phyloP scores from a whole-genome alignment of 306 rosid genomes.

The Luffa aegyptiaca region DNA sequence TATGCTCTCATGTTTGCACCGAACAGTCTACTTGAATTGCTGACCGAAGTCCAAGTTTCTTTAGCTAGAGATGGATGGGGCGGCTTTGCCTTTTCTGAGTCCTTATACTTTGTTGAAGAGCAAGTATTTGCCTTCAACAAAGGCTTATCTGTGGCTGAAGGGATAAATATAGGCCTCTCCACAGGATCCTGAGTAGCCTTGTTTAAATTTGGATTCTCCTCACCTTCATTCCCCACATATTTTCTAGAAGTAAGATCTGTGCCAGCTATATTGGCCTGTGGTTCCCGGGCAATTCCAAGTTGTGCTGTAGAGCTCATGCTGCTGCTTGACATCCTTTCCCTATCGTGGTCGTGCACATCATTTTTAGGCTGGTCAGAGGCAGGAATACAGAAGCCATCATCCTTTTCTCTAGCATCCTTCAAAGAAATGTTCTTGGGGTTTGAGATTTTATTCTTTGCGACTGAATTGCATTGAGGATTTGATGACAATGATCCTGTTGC shows the following conservation, averaged over 20 bases:
- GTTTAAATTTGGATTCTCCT: slow-evolving; percentile 17
- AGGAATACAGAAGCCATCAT: slow-evolving; percentile 20
- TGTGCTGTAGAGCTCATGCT: slow-evolving; percentile 12
- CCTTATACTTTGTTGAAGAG: slow-evolving; percentile 17
- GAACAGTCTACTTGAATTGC: slow-evolving; percentile 25
- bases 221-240: slow-evolving; percentile 13
- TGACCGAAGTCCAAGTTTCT: slow-evolving; percentile 22
- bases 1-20: slow-evolving; percentile 18
- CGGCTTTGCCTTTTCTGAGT: slow-evolving; percentile 20
- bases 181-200: slow-evolving; percentile 18
- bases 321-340: slow-evolving; percentile 14
- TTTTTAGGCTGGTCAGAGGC: slow-evolving; percentile 13
- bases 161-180: slow-evolving; percentile 21
- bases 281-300: slow-evolving; percentile 20
- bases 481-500: slow-evolving; percentile 13
- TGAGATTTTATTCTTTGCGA: slow-evolving; percentile 21
- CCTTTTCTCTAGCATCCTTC: slow-evolving; percentile 23
- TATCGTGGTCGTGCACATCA: slow-evolving; percentile 27
- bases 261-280: slow-evolving; percentile 15
- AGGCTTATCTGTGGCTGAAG: slow-evolving; percentile 23
- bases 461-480: slow-evolving; percentile 17
- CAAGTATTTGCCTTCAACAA: slow-evolving; percentile 16
- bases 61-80: slow-evolving; percentile 17
- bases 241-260: slow-evolving; percentile 24
- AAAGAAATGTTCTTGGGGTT: slow-evolving; percentile 18